Base-by-base conservation (phyloP, 2,329 filamentous ascomycete genomes). In the Cadophora malorum region DNA sequence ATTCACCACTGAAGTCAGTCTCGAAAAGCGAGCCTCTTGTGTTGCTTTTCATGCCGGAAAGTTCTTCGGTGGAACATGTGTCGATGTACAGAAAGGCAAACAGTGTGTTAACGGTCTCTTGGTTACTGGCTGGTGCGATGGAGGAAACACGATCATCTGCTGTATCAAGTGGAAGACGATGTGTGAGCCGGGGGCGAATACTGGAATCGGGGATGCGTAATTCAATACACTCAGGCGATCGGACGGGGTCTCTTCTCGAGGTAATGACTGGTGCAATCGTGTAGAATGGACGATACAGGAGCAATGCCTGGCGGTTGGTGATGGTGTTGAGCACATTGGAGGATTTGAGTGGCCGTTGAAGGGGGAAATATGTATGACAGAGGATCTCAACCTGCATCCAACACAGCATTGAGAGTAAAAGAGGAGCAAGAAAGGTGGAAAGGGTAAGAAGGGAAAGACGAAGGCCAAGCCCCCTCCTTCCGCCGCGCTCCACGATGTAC, bases 91-190 rank as follows among this genome's bases (percentile, higher is more conserved):
- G 33, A 60, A 60, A 19, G 56, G 56, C 5, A 60, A 60, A 21
- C 56, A 60, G 23, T 60, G 56, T 25, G 33, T 41, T 33, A 60
- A 60, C 16, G 56, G 56, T 14, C 38, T 60, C 4, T 25, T 60
- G 21, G 56, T 60, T 8, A 60, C 56, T 14, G 56, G 56, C 7
- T 60, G 56, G 56, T 60, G 56, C 19, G 56, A 28, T 41, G 56
- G 56, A n/a, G 56, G 56, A 45, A 60, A 60, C 14, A 60, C 56
- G 8, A 60, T 60, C 23, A 60, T 60, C 56, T 60, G 56, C 38
- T 60, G 56, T n/a, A 45, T 60, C 4, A 60, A 60, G 33, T 33
- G 56, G 21, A 41, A 60, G 33, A 10, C 33, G 1, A 60, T 60
- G 33, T 38, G 56, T 45, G 33, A 41, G 23, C 56, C 56, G 3